phyloP scores from a whole-genome alignment of 2,329 filamentous ascomycete genomes.

The Pyrenophora seminiperda region DNA sequence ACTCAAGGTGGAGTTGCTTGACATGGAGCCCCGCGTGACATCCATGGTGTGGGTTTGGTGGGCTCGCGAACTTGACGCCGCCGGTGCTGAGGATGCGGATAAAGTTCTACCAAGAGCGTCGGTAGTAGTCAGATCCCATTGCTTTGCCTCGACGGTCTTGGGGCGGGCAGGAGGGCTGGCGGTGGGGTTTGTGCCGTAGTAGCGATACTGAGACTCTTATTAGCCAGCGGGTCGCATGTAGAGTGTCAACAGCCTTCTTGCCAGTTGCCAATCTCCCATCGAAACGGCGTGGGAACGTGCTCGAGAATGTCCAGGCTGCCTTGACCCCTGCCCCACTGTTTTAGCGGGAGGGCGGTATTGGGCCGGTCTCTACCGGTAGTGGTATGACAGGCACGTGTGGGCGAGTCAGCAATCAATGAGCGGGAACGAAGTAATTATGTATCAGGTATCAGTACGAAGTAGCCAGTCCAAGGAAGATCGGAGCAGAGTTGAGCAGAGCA shows the following conservation, averaged over 20 bases:
- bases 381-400: slow-evolving; percentile 43
- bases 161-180: slow-evolving; percentile 33
- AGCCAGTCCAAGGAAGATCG: not conserved
- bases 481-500: slow-evolving; percentile 6
- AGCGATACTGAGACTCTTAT: slow-evolving; percentile 40
- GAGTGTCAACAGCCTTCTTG: slow-evolving; percentile 21
- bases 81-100: slow-evolving; percentile 31
- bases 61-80: slow-evolving; percentile 21
- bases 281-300: slow-evolving; percentile 17
- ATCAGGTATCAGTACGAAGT: not conserved
- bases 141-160: slow-evolving; percentile 42
- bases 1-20: slow-evolving; percentile 45
- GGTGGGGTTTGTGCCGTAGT: slow-evolving; percentile 36
- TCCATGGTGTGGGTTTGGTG: slow-evolving; percentile 40
- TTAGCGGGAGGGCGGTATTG: slow-evolving; percentile 46
- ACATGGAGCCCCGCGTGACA: slow-evolving; percentile 46
- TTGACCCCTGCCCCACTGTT: slow-evolving; percentile 43
- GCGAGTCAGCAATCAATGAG: slow-evolving; percentile 25
- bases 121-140: slow-evolving; percentile 45
- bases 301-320: slow-evolving; percentile 14
- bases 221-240: slow-evolving; percentile 8
- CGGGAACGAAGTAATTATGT: too few species aligned
- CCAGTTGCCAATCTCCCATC: slow-evolving; percentile 48
- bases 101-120: slow-evolving; percentile 45
- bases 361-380: slow-evolving; percentile 36